These are phyloP conservation scores for Neurospora intermedia DNA, from an alignment of 495 filamentous ascomycete genomes.

Conservation along the genomic window DNA sequence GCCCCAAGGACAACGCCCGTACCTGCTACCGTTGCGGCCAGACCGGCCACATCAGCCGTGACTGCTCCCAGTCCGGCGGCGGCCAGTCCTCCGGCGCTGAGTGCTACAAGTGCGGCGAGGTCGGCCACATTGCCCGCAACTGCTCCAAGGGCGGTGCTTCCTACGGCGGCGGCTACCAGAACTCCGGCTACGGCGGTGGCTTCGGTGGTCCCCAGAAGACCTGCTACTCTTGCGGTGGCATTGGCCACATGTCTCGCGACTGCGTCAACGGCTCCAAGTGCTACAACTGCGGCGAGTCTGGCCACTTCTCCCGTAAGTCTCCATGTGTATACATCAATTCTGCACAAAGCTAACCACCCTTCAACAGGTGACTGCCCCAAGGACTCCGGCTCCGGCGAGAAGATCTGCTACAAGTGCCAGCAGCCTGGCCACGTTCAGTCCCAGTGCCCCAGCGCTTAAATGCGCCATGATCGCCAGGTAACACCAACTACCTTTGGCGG, in stretches of 20 bases:
- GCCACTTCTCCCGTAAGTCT: constrained; percentile 65
- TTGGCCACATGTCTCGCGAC: constrained; percentile 93
- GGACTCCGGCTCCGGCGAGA: constrained; percentile 63
- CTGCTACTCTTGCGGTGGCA: constrained; percentile 94
- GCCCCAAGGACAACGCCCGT: constrained; percentile 70
- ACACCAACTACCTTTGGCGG: constrained; percentile 5
- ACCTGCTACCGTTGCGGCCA: constrained; percentile 90
- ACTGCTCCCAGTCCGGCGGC: constrained; percentile 54
- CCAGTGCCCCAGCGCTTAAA: constrained; percentile 61
- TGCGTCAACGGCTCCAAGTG: constrained; percentile 99
- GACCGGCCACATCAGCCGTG: constrained; percentile 84
- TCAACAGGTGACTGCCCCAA: constrained; percentile 64
- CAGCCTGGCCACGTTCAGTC: constrained; percentile 94
- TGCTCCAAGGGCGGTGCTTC: constrained; percentile 55
- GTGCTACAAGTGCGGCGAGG: constrained; percentile 98
- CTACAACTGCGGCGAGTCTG: constrained; percentile 97
- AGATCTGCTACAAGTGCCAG: constrained; percentile 99
- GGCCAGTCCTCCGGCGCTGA: constrained; percentile 39
- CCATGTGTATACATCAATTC: neutral
- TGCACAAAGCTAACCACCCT: neutral
- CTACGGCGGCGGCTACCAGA: constrained; percentile 34
- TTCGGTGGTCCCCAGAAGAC: constrained; percentile 54
- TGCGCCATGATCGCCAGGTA: neutral
- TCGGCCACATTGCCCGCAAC: constrained; percentile 95
- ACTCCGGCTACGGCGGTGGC: constrained; percentile 37